Evolutionary conservation across 176 grass and related monocot species (phyloP), one percentile per base, ranked within the genome.

Genomic region (Eragrostis nindensis): DNA sequence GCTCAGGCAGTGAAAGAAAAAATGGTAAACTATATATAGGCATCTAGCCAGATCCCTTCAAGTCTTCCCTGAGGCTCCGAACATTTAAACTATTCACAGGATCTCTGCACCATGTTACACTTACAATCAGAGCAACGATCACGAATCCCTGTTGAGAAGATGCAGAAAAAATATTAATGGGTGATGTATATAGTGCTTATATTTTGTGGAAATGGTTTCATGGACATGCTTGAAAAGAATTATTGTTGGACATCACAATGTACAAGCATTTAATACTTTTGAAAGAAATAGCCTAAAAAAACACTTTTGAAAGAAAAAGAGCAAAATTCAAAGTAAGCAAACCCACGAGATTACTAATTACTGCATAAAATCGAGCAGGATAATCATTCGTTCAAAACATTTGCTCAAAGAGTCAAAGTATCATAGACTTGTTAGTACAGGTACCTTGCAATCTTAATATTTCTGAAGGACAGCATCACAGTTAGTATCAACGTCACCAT

Each of bases 391-490:
- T 36, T 61, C n/a, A 73, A 53, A 79, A 50, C 62, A 76, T 30
- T 65, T 44, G 45, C 56, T 66, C 39, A 76, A 63, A 70, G 55
- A 8, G 11, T n/a, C 21, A 15, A 85, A 80, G 52, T 55, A 41
- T 48, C 55, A 66, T 57, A 4, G 73, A 68, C 11, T 30, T 50
- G 66, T 45, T 71, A 48, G 67, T 55, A 57, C 3, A 61, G 62
- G 39, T 99, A 99, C 97, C 93, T 99, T 36, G 80, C 43, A 47
- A 99, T 99, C 75, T 93, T 99, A 80, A 93, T 84, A 68, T 85
- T 99, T 99, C 97, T 94, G 77, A 93, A 93, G 55, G 90, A 87
- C 71, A 99, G 59, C 97, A 99, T 99, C 50, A 96, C 46, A 44
- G 90, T 90, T 29, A 96, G 93, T 82, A 99, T 91, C 53, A 91